phyloP scores from a whole-genome alignment of 257 asterid genomes.

The Scutellaria minor region DNA sequence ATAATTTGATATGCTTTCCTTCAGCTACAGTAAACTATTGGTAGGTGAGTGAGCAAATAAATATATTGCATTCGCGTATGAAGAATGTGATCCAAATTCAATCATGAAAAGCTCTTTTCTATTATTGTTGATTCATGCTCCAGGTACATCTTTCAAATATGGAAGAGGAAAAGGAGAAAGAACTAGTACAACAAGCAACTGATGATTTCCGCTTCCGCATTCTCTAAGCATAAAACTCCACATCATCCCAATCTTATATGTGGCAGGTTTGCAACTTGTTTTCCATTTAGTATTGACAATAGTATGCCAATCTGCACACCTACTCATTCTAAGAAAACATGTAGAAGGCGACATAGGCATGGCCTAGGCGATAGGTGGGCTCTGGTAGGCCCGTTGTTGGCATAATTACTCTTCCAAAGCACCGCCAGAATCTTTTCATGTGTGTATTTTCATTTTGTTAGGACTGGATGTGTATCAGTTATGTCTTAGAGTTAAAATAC shows the following conservation, averaged over 20 bases:
- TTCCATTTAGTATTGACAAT: neutral
- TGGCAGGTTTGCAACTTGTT: constrained; percentile 15
- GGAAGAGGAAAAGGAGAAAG: neutral
- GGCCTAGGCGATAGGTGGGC: no score
- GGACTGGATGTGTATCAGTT: no score
- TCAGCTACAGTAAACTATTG: constrained; percentile 2
- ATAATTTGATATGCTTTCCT: constrained; percentile 20
- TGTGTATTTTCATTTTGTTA: no score
- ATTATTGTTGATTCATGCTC: neutral
- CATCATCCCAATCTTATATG: neutral
- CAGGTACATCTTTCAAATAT: constrained; percentile 9
- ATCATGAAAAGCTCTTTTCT: neutral
- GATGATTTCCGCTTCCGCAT: neutral
- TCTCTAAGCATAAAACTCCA: neutral
- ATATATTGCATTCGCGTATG: constrained; percentile 6
- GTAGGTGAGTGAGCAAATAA: constrained; percentile 8
- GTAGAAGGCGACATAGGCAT: no score
- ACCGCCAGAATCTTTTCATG: no score
- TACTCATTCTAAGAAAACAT: neutral
- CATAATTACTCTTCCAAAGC: no score
- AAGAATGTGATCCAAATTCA: neutral
- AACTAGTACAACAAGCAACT: constrained; percentile 4
- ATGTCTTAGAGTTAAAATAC: no score
- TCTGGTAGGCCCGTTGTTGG: no score
- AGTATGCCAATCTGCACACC: neutral